Percentiles rank a stretch among this genome's conserved stretches.
Conservation (phyloP, 1,284 basidiomycete genomes). For the Farysia itapuensis region DNA sequence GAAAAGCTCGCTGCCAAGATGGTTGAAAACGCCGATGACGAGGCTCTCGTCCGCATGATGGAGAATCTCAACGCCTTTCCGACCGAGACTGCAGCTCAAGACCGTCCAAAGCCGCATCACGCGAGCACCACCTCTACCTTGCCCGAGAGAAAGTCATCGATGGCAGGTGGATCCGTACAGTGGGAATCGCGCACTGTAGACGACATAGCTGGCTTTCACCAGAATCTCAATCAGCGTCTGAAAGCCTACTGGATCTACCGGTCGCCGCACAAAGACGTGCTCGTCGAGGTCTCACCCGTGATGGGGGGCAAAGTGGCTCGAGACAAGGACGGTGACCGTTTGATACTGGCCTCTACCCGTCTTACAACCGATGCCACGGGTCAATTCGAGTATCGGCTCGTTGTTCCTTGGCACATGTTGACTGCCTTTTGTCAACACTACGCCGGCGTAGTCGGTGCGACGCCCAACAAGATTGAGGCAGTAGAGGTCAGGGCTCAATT, state of each 20-base stretch:
- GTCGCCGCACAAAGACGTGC: slow-evolving; percentile 26
- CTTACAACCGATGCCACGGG: slow-evolving; percentile 21
- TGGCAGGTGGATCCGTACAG: slow-evolving; percentile 23
- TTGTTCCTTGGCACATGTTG: slow-evolving; percentile 39
- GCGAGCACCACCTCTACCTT: not conserved
- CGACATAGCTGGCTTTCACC: slow-evolving; percentile 36
- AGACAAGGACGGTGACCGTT: slow-evolving; percentile 8
- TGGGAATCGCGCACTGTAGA: slow-evolving; percentile 40
- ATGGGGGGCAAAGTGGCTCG: slow-evolving; percentile 17
- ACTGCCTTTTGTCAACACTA: slow-evolving; percentile 30
- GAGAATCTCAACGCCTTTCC: slow-evolving; percentile 41
- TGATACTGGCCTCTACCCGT: slow-evolving; percentile 29
- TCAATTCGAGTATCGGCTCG: slow-evolving; percentile 28
- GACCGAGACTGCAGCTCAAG: slow-evolving; percentile 17
- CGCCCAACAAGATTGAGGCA: slow-evolving; percentile 18
- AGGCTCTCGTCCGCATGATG: slow-evolving; percentile 33
- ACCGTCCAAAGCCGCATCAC: no score
- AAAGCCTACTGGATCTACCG: slow-evolving; percentile 49
- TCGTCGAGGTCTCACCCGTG: slow-evolving; percentile 39
- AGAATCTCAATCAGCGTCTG: slow-evolving; percentile 35
- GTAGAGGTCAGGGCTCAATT: slow-evolving; percentile 25
- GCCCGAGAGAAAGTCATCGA: not conserved
- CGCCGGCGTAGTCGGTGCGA: slow-evolving; percentile 4
- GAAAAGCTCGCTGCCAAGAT: slow-evolving; percentile 30
- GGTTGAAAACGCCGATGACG: slow-evolving; percentile 31